Evolutionary conservation across 805 yeast species (phyloP), one percentile per base, ranked within the genome.

Genomic region (Ogataea siamensis): DNA sequence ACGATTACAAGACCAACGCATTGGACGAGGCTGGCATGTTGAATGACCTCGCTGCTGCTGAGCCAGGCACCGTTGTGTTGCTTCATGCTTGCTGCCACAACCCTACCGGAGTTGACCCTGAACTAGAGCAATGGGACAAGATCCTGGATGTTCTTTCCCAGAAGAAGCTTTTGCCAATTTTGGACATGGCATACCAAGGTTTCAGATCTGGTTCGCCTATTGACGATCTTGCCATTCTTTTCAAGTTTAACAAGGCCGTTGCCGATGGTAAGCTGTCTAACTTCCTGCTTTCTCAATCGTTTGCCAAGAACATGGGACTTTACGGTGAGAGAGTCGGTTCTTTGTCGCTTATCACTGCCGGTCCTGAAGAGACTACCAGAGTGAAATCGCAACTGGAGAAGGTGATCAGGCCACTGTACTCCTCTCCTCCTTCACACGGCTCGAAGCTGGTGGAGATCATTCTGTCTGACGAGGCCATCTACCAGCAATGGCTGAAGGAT

Each of bases 31-130:
- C 71, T 18, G 80, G 80, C 32, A 68, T 87, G 69, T 57, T 84
- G 35, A 59, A 60, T 22, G 85, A 86, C 37, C 63, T 88, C 32
- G 53, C 67, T 16, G 55, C 61, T 23, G 80, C 80, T 26, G 74
- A 74, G 20, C 66, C 66, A 22, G 86, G 83, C 18, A 69, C 82
- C 15, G 74, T 78, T 37, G 81, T 88, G 15, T 70, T 89, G 40
- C 73, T 89, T 44, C 98, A 89, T 63, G 96, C 96, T 7, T 88
- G 96, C 60, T 93, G 96, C 55, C 97, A 89, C 69, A 91, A 89
- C 70, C 98, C 98, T 39, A 91, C 97, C 13, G 98, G 97, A 48
- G 79, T 89, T 61, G 97, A 89, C 60, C 93, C 95, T 45, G 78
- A 87, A 12, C 63, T 66, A 18, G 85, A 78, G 47, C 87, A 89